A percentile compares a stretch with the other conserved stretches of the same genome.
These are phyloP conservation scores for Coemansia sp. DNA, from an alignment of 192 early-diverging fungal species.

Conservation along the genomic window DNA sequence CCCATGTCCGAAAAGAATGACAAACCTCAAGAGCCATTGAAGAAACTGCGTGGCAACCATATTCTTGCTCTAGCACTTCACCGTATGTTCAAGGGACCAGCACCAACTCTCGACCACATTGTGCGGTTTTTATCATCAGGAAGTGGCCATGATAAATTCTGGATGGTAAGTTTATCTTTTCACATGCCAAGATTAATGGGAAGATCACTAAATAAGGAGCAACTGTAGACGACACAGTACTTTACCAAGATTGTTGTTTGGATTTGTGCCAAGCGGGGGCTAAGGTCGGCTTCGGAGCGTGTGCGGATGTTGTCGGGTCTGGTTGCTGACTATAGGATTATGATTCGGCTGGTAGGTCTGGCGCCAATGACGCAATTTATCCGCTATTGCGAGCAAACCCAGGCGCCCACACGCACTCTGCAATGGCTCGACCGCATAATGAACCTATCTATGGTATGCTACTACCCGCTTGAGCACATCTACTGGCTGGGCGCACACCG, in stretches of 20 bases:
- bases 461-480: conserved; percentile 95
- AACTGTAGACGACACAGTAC: conserved; percentile 81
- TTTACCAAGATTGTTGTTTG: conserved; percentile 86
- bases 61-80: conserved; percentile 42
- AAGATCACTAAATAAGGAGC: no score
- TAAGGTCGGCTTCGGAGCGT: conserved; percentile 63
- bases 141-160: conserved; percentile 70
- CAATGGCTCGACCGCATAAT: conserved; percentile 78
- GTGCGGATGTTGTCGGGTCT: conserved; percentile 78
- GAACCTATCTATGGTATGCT: conserved; percentile 79
- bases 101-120: conserved; percentile 64
- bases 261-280: conserved; percentile 61
- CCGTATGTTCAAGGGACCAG: conserved; percentile 55
- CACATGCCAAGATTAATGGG: conserved; percentile 11
- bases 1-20: conserved; percentile 2
- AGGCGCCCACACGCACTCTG: conserved; percentile 61
- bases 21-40: conserved; percentile 1
- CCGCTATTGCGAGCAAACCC: conserved; percentile 71
- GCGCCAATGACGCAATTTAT: conserved; percentile 87
- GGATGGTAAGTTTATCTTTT: conserved; percentile 53
- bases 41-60: conserved; percentile 30
- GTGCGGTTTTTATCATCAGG: conserved; percentile 54
- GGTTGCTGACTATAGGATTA: conserved; percentile 88
- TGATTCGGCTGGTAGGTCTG: conserved; percentile 82
- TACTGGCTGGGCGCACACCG: conserved; percentile 92